These are phyloP conservation scores for Termitomyces sp. DNA, from an alignment of 768 basidiomycete genomes.

Conservation along the genomic window DNA sequence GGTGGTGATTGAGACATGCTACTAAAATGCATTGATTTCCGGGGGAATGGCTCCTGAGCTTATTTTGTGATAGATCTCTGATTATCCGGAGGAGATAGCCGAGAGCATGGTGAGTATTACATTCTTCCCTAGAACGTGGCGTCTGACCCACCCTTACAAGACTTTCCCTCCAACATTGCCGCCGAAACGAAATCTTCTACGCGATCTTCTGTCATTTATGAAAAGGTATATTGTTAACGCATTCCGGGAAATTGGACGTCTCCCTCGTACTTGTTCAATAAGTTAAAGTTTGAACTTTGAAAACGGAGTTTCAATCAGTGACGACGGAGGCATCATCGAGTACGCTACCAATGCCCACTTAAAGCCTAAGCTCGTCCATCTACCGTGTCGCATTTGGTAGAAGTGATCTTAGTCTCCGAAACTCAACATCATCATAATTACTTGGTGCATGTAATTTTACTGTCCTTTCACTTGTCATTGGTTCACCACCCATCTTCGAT, in stretches of 20 bases:
- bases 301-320: neutral
- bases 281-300: neutral
- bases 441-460: neutral
- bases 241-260: neutral
- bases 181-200: neutral
- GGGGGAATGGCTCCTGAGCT: conserved; percentile 12
- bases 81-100: conserved; percentile 18
- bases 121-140: conserved; percentile 15
- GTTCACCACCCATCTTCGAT: neutral
- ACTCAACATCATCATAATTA: neutral
- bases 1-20: conserved; percentile 1
- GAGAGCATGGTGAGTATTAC: conserved; percentile 11
- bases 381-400: neutral
- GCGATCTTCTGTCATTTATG: neutral
- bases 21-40: conserved; percentile 11
- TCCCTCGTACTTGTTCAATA: neutral
- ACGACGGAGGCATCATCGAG: neutral
- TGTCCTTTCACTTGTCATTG: neutral
- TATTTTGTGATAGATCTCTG: conserved; percentile 12
- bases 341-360: neutral
- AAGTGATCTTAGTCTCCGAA: neutral
- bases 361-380: neutral
- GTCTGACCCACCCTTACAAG: neutral
- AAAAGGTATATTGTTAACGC: neutral
- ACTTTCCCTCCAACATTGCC: neutral